Evolutionary conservation across 805 yeast genomes (phyloP).

Genomic region (Priceomyces haplophilus): DNA sequence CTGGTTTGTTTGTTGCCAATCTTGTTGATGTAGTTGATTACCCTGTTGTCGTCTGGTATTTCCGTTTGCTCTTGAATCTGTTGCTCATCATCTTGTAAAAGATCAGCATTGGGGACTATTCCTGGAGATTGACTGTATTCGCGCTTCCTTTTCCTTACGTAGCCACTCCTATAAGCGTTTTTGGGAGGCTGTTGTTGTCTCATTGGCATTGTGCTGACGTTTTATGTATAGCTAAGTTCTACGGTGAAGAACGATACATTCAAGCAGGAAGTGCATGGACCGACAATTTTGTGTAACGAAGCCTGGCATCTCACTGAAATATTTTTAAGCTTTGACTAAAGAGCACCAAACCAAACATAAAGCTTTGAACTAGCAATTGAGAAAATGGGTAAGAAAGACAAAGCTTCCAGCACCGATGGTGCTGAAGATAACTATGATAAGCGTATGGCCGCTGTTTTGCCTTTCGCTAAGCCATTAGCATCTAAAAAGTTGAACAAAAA

Average conservation of each 20-base stretch:
- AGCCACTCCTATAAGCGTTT: not conserved
- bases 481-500: conserved; percentile 94
- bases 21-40: conserved; percentile 20
- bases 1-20: conserved; percentile 9
- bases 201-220: not conserved
- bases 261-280: not conserved
- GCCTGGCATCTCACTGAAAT: conserved; percentile 12
- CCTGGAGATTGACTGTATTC: conserved; percentile 2
- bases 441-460: conserved; percentile 84
- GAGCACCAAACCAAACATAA: not conserved
- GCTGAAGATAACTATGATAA: conserved; percentile 83
- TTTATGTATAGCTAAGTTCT: not conserved
- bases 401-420: conserved; percentile 39
- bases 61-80: conserved; percentile 1
- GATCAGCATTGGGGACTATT: not conserved
- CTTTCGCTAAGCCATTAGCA: conserved; percentile 94
- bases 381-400: conserved; percentile 46
- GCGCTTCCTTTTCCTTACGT: conserved; percentile 7
- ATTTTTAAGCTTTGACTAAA: conserved; percentile 5
- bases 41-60: conserved; percentile 25
- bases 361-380: not conserved
- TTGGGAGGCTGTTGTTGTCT: not conserved
- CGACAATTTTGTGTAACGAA: conserved; percentile 8
- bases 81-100: conserved; percentile 4
- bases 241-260: not conserved